phyloP scores from a whole-genome alignment of 2,329 filamentous ascomycete species.

The Metarhizium robertsii region DNA sequence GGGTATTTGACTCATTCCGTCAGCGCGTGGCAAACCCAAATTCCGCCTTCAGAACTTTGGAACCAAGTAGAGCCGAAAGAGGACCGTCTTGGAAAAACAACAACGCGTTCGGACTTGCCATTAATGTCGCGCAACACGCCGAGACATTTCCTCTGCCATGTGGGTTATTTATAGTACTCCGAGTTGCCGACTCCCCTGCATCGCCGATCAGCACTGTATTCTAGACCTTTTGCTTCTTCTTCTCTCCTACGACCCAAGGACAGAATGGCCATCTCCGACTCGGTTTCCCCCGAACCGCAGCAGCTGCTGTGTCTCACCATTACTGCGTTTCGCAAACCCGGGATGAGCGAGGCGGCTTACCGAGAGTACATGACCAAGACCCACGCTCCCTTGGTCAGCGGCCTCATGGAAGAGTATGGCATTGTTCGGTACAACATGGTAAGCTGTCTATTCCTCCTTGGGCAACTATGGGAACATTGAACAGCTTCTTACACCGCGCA shows the following conservation, averaged over 20 bases:
- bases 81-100: too few species aligned
- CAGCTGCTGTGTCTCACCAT: slow-evolving; percentile 7
- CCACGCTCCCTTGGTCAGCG: slow-evolving; percentile 4
- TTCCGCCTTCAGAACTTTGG: too few species aligned
- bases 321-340: slow-evolving; percentile 6
- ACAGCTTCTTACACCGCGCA: neutral
- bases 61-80: too few species aligned
- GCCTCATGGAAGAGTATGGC: slow-evolving; percentile 7
- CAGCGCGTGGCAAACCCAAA: too few species aligned
- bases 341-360: slow-evolving; percentile 4
- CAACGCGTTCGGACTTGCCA: too few species aligned
- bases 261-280: neutral
- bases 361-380: slow-evolving; percentile 8
- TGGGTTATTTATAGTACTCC: too few species aligned
- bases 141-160: too few species aligned
- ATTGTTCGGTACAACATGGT: slow-evolving; percentile 7
- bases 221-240: neutral
- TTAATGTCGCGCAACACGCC: too few species aligned
- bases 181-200: neutral
- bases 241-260: neutral
- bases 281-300: neutral
- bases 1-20: too few species aligned
- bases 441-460: neutral
- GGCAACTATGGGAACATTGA: neutral
- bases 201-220: neutral